phyloP scores from a whole-genome alignment of 306 rosid genomes.

The Echinosophora koreensis region DNA sequence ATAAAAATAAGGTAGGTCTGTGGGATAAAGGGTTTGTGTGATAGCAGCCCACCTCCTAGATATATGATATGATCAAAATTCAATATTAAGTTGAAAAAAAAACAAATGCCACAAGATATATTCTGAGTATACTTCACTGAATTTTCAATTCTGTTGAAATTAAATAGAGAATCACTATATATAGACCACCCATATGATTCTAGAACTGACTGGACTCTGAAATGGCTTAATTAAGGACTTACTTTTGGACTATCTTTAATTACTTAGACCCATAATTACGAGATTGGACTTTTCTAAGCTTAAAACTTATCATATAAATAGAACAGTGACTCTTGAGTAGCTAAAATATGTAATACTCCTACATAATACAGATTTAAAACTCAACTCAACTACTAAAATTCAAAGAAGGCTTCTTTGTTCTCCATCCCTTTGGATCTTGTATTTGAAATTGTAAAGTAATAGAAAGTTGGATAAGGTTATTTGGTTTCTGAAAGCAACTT shows the following conservation, averaged over 20 bases:
- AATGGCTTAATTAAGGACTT: background rate
- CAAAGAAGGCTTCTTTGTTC: background rate
- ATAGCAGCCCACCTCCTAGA: background rate
- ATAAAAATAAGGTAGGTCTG: background rate
- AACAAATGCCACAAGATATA: background rate
- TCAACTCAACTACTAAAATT: background rate
- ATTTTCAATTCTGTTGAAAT: background rate
- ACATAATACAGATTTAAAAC: background rate
- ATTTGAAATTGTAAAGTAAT: background rate
- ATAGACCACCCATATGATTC: background rate
- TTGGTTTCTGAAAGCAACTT: background rate
- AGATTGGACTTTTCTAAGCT: background rate
- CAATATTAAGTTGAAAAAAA: background rate
- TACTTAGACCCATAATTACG: background rate
- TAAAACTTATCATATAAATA: conserved; percentile 4
- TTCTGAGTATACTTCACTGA: background rate
- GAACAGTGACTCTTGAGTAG: conserved; percentile 6
- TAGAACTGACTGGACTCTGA: background rate
- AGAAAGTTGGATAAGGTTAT: conserved; percentile 25
- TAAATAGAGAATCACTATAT: background rate
- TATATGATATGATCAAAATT: conserved; percentile 13
- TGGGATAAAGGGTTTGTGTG: conserved; percentile 6
- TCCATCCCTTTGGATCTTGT: background rate
- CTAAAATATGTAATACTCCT: background rate
- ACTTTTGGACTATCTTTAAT: background rate